phyloP scores from a whole-genome alignment of 768 basidiomycete species.

The Sutorius australiensis region DNA sequence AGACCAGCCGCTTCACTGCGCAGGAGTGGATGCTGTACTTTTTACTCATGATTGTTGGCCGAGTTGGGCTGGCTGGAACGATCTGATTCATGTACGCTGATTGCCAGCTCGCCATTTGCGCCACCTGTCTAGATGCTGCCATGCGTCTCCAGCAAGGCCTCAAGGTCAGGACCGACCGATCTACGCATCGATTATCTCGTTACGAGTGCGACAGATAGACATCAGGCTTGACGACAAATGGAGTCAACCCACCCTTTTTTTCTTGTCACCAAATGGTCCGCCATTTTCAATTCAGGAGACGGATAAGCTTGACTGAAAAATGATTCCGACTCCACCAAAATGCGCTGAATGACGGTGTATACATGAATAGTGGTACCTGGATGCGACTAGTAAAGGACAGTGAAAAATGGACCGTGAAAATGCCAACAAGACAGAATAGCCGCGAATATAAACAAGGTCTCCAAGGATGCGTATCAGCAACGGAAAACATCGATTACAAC shows the following conservation, averaged over 20 bases:
- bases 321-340: not conserved
- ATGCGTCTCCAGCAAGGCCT: slow-evolving; percentile 22
- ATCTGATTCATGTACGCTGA: slow-evolving; percentile 20
- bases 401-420: slow-evolving; percentile 21
- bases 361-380: slow-evolving; percentile 25
- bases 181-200: slow-evolving; percentile 12
- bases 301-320: not conserved
- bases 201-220: slow-evolving; percentile 4
- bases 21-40: slow-evolving; percentile 14
- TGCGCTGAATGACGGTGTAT: slow-evolving; percentile 15
- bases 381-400: slow-evolving; percentile 28
- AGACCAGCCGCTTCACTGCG: slow-evolving; percentile 11
- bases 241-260: slow-evolving; percentile 13
- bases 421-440: slow-evolving; percentile 8
- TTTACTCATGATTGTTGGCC: slow-evolving; percentile 2
- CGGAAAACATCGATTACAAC: slow-evolving; percentile 20
- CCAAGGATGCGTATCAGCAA: slow-evolving; percentile 19
- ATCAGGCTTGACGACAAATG: slow-evolving; percentile 18
- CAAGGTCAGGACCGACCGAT: slow-evolving; percentile 6
- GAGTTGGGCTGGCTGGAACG: slow-evolving; percentile 5
- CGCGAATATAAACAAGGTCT: slow-evolving; percentile 19
- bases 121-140: slow-evolving; percentile 19
- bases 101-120: slow-evolving; percentile 17
- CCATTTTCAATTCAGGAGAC: slow-evolving; percentile 12
- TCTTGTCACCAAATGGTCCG: not conserved